Evolutionary conservation across 2,329 filamentous ascomycete genomes (phyloP), one percentile per base, ranked within the genome.

Genomic region (Knufia fluminis): DNA sequence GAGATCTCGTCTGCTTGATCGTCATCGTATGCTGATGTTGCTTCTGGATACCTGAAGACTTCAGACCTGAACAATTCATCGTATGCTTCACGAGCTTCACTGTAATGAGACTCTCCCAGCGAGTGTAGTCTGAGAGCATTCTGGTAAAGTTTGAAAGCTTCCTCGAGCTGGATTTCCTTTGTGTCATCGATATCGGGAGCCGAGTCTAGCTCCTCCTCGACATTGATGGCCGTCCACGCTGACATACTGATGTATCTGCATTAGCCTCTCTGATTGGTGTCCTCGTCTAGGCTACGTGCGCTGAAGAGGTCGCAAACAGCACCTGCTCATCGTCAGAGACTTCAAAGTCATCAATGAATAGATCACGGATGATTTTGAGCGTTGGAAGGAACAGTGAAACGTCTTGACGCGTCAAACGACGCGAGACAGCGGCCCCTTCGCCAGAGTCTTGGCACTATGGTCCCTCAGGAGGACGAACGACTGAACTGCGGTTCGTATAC

Each of bases 141-240:
- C 63, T 97, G 90, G 64, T 96, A 98, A 31, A 91, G 79, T 69
- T 96, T 97, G 54, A 98, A 73, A 42, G 92, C 90, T 70, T 98
- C 92, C 62, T 98, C 92, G 62, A 97, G 91, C 75, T 95, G 90
- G 46, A 98, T 82, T 67, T 97, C 91, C 65, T 91, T 92, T 28
- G 90, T 95, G 61, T 92, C 89, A 65, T 98, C 92, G 62, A 95
- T 74, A 68, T 96, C 90, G 60, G 94, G 87, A 63, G 95, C 89
- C 56, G 84, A 74, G 51, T 87, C 86, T 62, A 94, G 87, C 69
- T 96, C 92, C 8, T 87, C 85, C 68, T 96, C 90, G 68, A 97
- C 80, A 65, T 98, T 98, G 67, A 59, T 46, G 9, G 58, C 57
- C 20, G 55, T 54, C 49, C 58, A 59, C 19, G 50, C 55, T 17